Percentiles rank a stretch among this genome's conserved stretches.
Conservation (phyloP, 306 rosid species). For the Sindora glabra region DNA sequence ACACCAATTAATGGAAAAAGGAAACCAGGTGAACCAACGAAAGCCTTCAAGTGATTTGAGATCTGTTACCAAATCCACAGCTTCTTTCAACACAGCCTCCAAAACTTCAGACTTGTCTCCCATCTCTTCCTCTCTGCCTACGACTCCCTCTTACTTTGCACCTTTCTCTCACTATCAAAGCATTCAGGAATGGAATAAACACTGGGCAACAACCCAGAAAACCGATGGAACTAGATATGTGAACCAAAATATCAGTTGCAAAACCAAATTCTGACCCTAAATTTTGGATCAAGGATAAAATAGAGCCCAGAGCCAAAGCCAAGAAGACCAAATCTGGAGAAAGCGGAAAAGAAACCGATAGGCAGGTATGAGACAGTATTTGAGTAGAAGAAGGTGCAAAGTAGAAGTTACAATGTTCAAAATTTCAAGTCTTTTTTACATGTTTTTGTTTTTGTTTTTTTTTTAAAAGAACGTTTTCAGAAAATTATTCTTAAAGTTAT, state of each 20-base stretch:
- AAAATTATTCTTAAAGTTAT: too few species aligned
- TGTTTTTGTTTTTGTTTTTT: too few species aligned
- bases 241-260: conserved; percentile 25
- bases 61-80: conserved; percentile 97
- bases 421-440: too few species aligned
- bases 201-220: conserved; percentile 23
- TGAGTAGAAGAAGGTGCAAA: too few species aligned
- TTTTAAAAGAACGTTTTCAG: too few species aligned
- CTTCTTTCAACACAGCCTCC: conserved; percentile 92
- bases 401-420: neutral
- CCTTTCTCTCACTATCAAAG: conserved; percentile 37
- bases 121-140: conserved; percentile 42
- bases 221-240: neutral
- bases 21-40: neutral
- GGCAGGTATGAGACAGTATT: too few species aligned
- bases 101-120: conserved; percentile 71
- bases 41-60: conserved; percentile 29
- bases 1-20: too few species aligned
- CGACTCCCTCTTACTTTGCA: too few species aligned
- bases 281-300: conserved; percentile 1
- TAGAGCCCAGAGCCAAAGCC: conserved; percentile 12
- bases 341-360: conserved; percentile 20
- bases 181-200: conserved; percentile 32
- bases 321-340: conserved; percentile 11
- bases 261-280: conserved; percentile 26